These are phyloP conservation scores for Petunia secreta DNA, from an alignment of 257 asterid genomes.

Conservation along the genomic window DNA sequence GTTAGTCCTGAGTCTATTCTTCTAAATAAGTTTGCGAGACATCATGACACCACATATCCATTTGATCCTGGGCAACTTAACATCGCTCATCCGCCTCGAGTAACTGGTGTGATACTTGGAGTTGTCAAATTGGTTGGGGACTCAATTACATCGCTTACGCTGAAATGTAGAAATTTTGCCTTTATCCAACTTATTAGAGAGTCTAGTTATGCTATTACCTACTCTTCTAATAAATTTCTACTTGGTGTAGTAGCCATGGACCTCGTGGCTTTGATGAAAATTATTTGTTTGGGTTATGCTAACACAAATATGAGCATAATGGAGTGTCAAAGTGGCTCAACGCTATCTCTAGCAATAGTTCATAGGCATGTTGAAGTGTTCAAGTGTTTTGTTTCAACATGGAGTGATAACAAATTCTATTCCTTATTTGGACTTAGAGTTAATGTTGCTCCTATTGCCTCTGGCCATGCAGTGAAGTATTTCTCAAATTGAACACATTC, in stretches of 20 bases:
- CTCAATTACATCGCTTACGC: slow-evolving; percentile 46
- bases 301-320: slow-evolving; percentile 51
- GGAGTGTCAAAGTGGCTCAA: slow-evolving; percentile 45
- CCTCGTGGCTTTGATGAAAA: slow-evolving; percentile 54
- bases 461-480: too few relatives aligned
- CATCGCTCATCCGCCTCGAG: too few relatives aligned
- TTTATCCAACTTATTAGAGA: slow-evolving; percentile 46
- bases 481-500: too few relatives aligned
- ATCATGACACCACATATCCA: too few relatives aligned
- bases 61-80: too few relatives aligned
- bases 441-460: too few relatives aligned
- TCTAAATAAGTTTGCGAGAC: too few relatives aligned
- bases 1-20: too few relatives aligned
- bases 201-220: slow-evolving; percentile 43
- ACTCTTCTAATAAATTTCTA: slow-evolving; percentile 39
- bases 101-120: too few relatives aligned
- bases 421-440: too few relatives aligned
- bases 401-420: slow-evolving; percentile 31
- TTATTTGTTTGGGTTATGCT: slow-evolving; percentile 41
- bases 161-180: slow-evolving; percentile 46
- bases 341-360: slow-evolving; percentile 59
- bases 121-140: slow-evolving; percentile 13
- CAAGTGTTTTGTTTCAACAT: slow-evolving; percentile 48
- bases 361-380: slow-evolving; percentile 45
- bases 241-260: slow-evolving; percentile 52